Evolutionary conservation across 768 basidiomycete genomes (phyloP).

Genomic region (Agaricus sinodeliciosus): DNA sequence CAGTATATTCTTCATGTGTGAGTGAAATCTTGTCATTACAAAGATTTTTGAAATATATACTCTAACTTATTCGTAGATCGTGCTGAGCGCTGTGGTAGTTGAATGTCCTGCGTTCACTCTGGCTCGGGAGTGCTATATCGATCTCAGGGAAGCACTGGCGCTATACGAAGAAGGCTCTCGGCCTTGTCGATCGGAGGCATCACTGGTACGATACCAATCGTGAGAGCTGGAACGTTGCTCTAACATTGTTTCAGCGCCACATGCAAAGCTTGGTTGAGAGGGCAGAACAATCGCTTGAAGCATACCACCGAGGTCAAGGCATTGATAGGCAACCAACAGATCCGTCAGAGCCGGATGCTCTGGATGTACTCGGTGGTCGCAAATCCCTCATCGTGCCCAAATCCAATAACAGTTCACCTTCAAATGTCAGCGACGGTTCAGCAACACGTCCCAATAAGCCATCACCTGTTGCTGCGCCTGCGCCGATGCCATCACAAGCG

Average conservation of each 20-base stretch:
- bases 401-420: constrained; percentile 24
- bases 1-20: constrained; percentile 43
- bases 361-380: constrained; percentile 32
- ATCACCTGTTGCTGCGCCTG: constrained; percentile 19
- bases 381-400: constrained; percentile 25
- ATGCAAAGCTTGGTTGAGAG: constrained; percentile 9
- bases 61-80: constrained; percentile 29
- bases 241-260: neutral
- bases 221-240: neutral
- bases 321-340: constrained; percentile 1
- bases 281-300: constrained; percentile 3
- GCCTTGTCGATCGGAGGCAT: constrained; percentile 13
- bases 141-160: constrained; percentile 28
- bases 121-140: constrained; percentile 29
- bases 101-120: constrained; percentile 39
- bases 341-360: constrained; percentile 24
- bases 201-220: neutral
- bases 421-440: neutral
- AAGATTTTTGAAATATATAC: neutral
- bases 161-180: constrained; percentile 38
- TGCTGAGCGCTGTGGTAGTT: constrained; percentile 39
- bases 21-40: constrained; percentile 13
- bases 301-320: constrained; percentile 2
- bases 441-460: constrained; percentile 4
- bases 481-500: constrained; percentile 16